A percentile compares a stretch with the other conserved stretches of the same genome.
Conservation (phyloP, 306 rosid genomes). For the Casuarina cunninghamiana region DNA sequence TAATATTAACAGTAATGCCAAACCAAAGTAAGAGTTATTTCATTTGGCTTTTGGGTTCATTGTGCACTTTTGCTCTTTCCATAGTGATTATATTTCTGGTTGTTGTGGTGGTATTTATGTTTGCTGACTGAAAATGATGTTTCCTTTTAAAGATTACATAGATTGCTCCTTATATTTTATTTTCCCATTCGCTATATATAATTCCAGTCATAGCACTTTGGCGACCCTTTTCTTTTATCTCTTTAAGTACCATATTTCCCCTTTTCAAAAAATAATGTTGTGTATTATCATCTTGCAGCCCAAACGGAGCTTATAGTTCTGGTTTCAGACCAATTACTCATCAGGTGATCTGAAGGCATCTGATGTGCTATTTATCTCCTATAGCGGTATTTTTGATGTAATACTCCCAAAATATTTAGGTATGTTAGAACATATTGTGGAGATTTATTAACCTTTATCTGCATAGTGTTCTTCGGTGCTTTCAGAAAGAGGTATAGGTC, state of each 20-base stretch:
- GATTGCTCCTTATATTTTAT: not conserved
- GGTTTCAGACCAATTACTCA: constrained; percentile 97
- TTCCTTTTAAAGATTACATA: not conserved
- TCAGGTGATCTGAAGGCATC: constrained; percentile 86
- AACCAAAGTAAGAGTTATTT: not conserved
- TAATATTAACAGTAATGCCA: not conserved
- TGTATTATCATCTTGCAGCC: constrained; percentile 59
- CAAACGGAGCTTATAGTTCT: constrained; percentile 92
- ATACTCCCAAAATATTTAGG: not conserved
- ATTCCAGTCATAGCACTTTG: not conserved
- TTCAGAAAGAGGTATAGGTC: not conserved
- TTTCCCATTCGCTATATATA: constrained; percentile 16
- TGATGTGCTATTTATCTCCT: constrained; percentile 30
- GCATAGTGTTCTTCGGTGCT: not conserved
- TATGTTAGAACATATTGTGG: not conserved
- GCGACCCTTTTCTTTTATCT: not conserved
- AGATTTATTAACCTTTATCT: not conserved
- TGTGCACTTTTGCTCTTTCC: not conserved
- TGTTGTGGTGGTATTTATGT: not conserved
- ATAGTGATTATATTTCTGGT: not conserved
- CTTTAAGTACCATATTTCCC: not conserved
- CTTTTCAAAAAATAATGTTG: constrained; percentile 19
- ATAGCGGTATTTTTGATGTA: not conserved
- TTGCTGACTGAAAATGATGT: constrained; percentile 14
- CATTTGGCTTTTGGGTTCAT: not conserved